Percentiles rank a stretch among this genome's conserved stretches.
phyloP scores from a whole-genome alignment of 495 filamentous ascomycete genomes.

The Talaromyces ruber region DNA sequence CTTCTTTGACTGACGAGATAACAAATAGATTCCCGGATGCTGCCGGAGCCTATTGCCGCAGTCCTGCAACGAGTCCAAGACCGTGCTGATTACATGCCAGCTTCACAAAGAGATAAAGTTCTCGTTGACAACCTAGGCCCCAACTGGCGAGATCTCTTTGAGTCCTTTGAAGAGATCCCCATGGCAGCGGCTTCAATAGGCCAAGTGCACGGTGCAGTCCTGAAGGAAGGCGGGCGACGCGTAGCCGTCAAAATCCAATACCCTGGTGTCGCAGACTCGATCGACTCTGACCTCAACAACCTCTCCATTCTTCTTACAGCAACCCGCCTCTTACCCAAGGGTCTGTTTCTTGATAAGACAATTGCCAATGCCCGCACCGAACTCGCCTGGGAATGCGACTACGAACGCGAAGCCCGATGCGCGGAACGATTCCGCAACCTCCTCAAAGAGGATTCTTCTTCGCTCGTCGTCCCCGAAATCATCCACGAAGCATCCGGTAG shows the following conservation, averaged over 20 bases:
- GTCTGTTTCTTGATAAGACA: conserved; percentile 90
- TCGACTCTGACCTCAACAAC: conserved; percentile 92
- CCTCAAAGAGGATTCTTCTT: conserved; percentile 55
- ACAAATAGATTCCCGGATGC: conserved; percentile 74
- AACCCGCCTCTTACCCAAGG: conserved; percentile 79
- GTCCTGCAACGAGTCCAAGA: conserved; percentile 93
- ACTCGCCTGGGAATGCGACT: conserved; percentile 96
- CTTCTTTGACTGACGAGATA: background rate
- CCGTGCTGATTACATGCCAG: conserved; percentile 95
- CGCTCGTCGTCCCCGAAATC: conserved; percentile 73
- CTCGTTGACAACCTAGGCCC: conserved; percentile 68
- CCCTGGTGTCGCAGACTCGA: conserved; percentile 90
- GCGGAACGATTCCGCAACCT: conserved; percentile 65
- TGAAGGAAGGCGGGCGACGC: conserved; percentile 62
- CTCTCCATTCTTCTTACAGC: conserved; percentile 84
- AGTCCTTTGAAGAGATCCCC: conserved; percentile 78
- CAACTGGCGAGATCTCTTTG: conserved; percentile 79
- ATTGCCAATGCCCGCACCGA: conserved; percentile 94
- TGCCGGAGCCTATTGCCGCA: conserved; percentile 74
- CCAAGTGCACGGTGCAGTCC: conserved; percentile 80
- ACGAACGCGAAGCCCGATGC: conserved; percentile 76
- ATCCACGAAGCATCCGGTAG: conserved; percentile 73
- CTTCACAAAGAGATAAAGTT: conserved; percentile 81
- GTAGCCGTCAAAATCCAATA: conserved; percentile 98
- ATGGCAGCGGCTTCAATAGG: conserved; percentile 97